A percentile compares a stretch with the other conserved stretches of the same genome.
phyloP scores from a whole-genome alignment of 1,284 basidiomycete species.

The Leccinum insolens region DNA sequence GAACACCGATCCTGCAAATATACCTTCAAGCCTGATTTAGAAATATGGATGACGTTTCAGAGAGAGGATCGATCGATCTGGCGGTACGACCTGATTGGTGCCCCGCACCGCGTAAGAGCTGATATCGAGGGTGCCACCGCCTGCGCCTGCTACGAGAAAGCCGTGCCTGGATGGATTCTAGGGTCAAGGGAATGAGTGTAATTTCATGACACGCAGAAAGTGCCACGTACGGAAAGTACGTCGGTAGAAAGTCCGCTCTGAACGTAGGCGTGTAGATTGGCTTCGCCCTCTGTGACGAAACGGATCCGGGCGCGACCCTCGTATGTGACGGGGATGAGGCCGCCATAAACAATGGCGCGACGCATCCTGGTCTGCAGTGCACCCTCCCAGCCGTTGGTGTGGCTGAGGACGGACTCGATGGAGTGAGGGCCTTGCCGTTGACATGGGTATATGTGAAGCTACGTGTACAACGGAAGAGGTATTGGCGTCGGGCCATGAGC shows the following conservation, averaged over 20 bases:
- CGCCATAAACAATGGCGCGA: constrained; percentile 40
- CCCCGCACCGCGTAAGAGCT: constrained; percentile 74
- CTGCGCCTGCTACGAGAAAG: constrained; percentile 77
- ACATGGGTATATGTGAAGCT: constrained; percentile 76
- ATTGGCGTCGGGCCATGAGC: constrained; percentile 34
- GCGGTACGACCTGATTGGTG: constrained; percentile 71
- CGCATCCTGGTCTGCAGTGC: constrained; percentile 62
- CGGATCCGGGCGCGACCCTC: constrained; percentile 69
- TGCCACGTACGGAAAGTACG: constrained; percentile 60
- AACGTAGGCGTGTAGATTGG: constrained; percentile 77
- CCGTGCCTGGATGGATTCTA: constrained; percentile 72
- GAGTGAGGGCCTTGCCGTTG: constrained; percentile 55
- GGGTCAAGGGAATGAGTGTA: constrained; percentile 12
- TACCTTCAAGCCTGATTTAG: constrained; percentile 43
- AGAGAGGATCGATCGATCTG: constrained; percentile 59
- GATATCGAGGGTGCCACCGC: constrained; percentile 79
- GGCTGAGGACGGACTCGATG: constrained; percentile 72
- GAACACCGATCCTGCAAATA: constrained; percentile 80
- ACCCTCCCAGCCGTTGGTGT: constrained; percentile 84
- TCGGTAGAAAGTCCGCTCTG: constrained; percentile 74
- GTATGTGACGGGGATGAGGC: constrained; percentile 70
- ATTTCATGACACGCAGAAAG: background rate
- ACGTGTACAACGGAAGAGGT: constrained; percentile 71
- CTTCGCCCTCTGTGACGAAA: constrained; percentile 82
- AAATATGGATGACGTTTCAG: background rate